Evolutionary conservation across 805 yeast genomes (phyloP).

Genomic region (Lipomyces oligophaga): DNA sequence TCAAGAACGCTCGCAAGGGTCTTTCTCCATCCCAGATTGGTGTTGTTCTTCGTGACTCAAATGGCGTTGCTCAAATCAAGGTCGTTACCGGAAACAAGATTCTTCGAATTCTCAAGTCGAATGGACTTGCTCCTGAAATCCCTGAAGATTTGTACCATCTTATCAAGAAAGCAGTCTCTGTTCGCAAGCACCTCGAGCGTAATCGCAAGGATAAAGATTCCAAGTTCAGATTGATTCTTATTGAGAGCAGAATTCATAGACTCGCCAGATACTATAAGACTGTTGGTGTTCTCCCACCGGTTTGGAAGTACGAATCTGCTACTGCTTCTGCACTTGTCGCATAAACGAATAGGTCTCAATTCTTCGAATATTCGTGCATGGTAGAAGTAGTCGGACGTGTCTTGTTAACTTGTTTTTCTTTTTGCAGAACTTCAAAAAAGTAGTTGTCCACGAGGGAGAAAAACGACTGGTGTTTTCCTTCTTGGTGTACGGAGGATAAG

Average conservation of each 20-base stretch:
- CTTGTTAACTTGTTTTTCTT: no score
- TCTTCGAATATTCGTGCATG: no score
- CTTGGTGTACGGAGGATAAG: no score
- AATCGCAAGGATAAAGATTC: slow-evolving; percentile 99
- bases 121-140: slow-evolving; percentile 98
- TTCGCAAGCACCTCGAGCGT: slow-evolving; percentile 99
- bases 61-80: slow-evolving; percentile 98
- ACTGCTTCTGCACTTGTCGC: slow-evolving; percentile 99
- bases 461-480: no score
- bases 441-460: no score
- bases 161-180: slow-evolving; percentile 99
- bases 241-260: slow-evolving; percentile 99
- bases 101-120: slow-evolving; percentile 97
- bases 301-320: slow-evolving; percentile 99
- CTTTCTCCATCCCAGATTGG: slow-evolving; percentile 99
- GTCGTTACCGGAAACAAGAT: slow-evolving; percentile 93
- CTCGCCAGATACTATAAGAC: slow-evolving; percentile 99
- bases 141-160: slow-evolving; percentile 99
- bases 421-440: no score
- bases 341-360: no score
- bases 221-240: slow-evolving; percentile 99
- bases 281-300: slow-evolving; percentile 97
- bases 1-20: slow-evolving; percentile 99
- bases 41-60: slow-evolving; percentile 99
- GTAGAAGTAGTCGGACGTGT: no score